Evolutionary conservation across 805 yeast species (phyloP).

Genomic region (Cyberlindnera bimundalis): DNA sequence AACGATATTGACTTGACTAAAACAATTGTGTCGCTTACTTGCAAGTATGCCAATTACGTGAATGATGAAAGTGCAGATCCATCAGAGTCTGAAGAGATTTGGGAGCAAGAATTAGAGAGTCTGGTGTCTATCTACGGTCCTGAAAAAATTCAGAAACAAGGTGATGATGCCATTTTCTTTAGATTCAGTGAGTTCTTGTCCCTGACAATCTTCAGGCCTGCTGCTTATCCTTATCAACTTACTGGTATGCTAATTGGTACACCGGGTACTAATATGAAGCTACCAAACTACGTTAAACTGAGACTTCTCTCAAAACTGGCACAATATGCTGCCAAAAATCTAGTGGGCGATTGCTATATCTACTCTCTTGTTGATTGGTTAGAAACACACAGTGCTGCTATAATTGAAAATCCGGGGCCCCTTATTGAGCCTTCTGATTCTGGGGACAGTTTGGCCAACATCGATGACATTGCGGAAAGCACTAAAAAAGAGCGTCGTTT

Average conservation of each 20-base stretch:
- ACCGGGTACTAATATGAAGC: constrained; percentile 36
- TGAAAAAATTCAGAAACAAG: constrained; percentile 29
- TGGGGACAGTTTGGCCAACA: constrained; percentile 3
- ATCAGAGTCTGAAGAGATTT: constrained; percentile 36
- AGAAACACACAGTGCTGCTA: constrained; percentile 51
- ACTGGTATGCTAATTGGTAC: constrained; percentile 66
- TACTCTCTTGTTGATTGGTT: constrained; percentile 76
- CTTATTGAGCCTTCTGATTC: constrained; percentile 35
- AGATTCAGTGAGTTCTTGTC: constrained; percentile 29
- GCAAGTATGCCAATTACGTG: constrained; percentile 30
- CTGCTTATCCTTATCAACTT: constrained; percentile 57
- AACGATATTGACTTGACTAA: constrained; percentile 43
- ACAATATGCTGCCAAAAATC: constrained; percentile 38
- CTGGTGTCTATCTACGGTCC: constrained; percentile 51
- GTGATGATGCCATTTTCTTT: constrained; percentile 22
- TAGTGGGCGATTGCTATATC: constrained; percentile 69
- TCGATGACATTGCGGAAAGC: constrained; percentile 6
- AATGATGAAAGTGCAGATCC: constrained; percentile 10
- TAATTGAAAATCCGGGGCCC: constrained; percentile 75
- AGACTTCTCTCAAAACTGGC: constrained; percentile 49
- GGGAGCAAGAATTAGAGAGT: constrained; percentile 77
- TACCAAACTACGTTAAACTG: constrained; percentile 68
- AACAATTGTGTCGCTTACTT: constrained; percentile 50
- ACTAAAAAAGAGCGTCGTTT: constrained; percentile 10
- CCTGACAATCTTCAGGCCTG: constrained; percentile 42